These are phyloP conservation scores for Alternaria consortialis DNA, from an alignment of 2,329 filamentous ascomycete species.

Conservation along the genomic window DNA sequence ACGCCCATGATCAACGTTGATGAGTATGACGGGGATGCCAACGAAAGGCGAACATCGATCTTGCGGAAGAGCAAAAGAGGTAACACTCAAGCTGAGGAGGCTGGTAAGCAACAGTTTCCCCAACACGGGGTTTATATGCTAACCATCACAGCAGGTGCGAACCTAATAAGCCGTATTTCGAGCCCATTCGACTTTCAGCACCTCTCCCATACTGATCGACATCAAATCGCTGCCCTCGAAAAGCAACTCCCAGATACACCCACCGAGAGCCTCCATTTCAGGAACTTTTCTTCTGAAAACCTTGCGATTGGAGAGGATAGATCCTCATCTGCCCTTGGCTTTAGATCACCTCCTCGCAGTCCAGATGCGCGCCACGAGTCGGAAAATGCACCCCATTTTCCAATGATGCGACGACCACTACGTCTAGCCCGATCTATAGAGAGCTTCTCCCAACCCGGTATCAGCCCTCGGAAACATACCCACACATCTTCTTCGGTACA, in stretches of 20 bases:
- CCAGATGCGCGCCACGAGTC: slow-evolving; percentile 23
- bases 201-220: slow-evolving; percentile 66
- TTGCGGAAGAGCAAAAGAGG: slow-evolving; percentile 43
- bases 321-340: slow-evolving; percentile 27
- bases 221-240: slow-evolving; percentile 63
- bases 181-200: slow-evolving; percentile 72
- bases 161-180: slow-evolving; percentile 59
- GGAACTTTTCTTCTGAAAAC: slow-evolving; percentile 41
- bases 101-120: slow-evolving; percentile 34
- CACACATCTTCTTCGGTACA: slow-evolving; percentile 52
- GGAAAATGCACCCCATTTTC: slow-evolving; percentile 20
- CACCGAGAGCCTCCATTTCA: slow-evolving; percentile 56
- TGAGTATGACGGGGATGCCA: slow-evolving; percentile 38
- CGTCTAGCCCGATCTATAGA: slow-evolving; percentile 54
- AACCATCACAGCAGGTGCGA: slow-evolving; percentile 28
- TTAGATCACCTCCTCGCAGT: slow-evolving; percentile 37
- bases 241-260: slow-evolving; percentile 54
- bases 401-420: slow-evolving; percentile 28
- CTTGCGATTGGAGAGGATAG: slow-evolving; percentile 22
- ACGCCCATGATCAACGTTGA: slow-evolving; percentile 29
- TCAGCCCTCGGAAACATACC: slow-evolving; percentile 52
- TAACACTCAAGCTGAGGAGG: slow-evolving; percentile 31
- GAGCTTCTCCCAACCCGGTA: slow-evolving; percentile 64
- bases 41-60: slow-evolving; percentile 43
- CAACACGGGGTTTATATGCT: slow-evolving; percentile 3